phyloP scores from a whole-genome alignment of 352 stramenopile genomes.

The Phytophthora vignae region DNA sequence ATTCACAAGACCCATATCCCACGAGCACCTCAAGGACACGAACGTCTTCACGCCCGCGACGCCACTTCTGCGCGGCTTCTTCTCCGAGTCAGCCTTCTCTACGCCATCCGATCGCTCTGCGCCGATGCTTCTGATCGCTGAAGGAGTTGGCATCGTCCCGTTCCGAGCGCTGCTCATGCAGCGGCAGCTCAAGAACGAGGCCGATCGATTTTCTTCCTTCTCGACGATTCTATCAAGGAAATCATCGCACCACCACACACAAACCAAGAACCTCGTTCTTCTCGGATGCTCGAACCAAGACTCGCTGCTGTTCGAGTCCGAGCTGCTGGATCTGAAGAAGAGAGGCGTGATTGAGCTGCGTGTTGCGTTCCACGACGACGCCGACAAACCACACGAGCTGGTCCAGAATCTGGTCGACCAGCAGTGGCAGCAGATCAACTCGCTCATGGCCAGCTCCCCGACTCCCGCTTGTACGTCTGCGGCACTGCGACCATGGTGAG shows the following conservation, averaged over 20 bases:
- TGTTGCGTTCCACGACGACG: conserved; percentile 33
- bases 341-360: conserved; percentile 41
- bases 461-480: conserved; percentile 36
- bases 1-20: conserved; percentile 3
- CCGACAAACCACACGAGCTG: conserved; percentile 14
- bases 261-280: conserved; percentile 39
- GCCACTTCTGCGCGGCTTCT: conserved; percentile 70
- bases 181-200: conserved; percentile 19
- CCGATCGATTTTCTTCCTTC: background rate
- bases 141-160: conserved; percentile 93
- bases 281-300: conserved; percentile 36
- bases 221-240: background rate
- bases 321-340: conserved; percentile 39
- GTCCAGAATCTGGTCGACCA: conserved; percentile 36
- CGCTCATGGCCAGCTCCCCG: conserved; percentile 20
- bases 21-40: background rate
- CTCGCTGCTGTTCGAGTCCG: conserved; percentile 46
- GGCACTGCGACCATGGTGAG: conserved; percentile 27
- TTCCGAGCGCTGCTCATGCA: conserved; percentile 72
- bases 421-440: conserved; percentile 26
- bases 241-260: background rate
- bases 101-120: conserved; percentile 74
- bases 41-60: background rate
- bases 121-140: conserved; percentile 93
- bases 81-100: conserved; percentile 90